A percentile compares a stretch with the other conserved stretches of the same genome.
Evolutionary conservation across 768 basidiomycete species (phyloP).

Genomic region (Podaxis carcinomalis): DNA sequence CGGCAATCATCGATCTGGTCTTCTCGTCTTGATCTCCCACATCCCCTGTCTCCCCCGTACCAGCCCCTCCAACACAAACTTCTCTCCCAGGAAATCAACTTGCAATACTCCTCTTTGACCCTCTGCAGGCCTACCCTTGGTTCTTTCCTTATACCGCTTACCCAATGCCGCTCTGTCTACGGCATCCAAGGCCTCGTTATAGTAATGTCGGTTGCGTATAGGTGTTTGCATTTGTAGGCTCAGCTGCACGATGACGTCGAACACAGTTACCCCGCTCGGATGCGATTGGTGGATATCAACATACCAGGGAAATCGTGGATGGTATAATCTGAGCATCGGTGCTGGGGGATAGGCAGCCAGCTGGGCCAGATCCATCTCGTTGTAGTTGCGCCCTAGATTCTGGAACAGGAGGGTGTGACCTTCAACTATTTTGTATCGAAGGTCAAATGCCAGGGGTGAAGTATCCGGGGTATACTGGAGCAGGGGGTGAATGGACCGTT

Average conservation of each 20-base stretch:
- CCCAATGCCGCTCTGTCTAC: constrained; percentile 40
- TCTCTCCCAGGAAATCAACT: constrained; percentile 58
- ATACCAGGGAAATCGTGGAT: constrained; percentile 61
- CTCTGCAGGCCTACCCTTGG: constrained; percentile 28
- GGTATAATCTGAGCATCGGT: constrained; percentile 49
- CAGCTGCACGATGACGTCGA: constrained; percentile 49
- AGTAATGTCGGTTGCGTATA: constrained; percentile 52
- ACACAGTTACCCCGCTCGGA: constrained; percentile 53
- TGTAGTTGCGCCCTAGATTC: constrained; percentile 37
- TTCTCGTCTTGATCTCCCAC: constrained; percentile 60
- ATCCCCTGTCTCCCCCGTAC: constrained; percentile 48
- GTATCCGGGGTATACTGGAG: constrained; percentile 23
- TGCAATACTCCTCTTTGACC: constrained; percentile 41
- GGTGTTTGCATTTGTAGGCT: constrained; percentile 36
- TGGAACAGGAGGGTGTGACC: constrained; percentile 36
- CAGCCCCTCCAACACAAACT: constrained; percentile 50
- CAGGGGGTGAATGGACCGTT: constrained; percentile 26
- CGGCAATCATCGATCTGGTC: not conserved
- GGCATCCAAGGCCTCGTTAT: constrained; percentile 50
- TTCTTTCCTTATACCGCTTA: constrained; percentile 42
- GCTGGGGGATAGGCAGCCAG: constrained; percentile 50
- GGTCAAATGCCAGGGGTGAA: constrained; percentile 43
- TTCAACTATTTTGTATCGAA: constrained; percentile 36
- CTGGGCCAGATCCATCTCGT: constrained; percentile 48
- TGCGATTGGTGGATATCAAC: constrained; percentile 48